Evolutionary conservation across 192 early-diverging fungal species (phyloP).

Genomic region (Rhizophagus clarus): DNA sequence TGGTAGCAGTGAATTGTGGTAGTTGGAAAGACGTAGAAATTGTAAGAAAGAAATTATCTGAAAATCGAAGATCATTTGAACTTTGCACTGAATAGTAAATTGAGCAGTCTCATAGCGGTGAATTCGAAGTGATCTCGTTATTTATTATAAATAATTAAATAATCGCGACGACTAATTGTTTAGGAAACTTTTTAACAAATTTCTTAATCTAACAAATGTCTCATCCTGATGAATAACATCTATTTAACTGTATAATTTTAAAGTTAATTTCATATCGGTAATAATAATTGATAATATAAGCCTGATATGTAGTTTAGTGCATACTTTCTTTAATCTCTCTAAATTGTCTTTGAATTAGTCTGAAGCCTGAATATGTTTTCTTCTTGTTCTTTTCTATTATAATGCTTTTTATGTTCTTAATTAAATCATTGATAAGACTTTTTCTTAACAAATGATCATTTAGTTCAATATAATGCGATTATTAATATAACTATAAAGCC

Average conservation of each 20-base stretch:
- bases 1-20: constrained; percentile 4
- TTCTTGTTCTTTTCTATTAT: neutral
- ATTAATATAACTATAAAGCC: constrained; percentile 46
- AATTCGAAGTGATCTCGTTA: too few relatives aligned
- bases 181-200: too few relatives aligned
- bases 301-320: neutral
- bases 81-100: neutral
- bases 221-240: too few relatives aligned
- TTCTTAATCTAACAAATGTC: too few relatives aligned
- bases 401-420: neutral
- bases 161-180: too few relatives aligned
- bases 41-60: neutral
- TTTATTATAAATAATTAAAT: too few relatives aligned
- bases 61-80: constrained; percentile 2
- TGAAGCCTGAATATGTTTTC: neutral
- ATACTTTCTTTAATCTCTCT: neutral
- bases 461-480: neutral
- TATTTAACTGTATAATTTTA: too few relatives aligned
- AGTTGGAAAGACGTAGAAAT: neutral
- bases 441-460: neutral
- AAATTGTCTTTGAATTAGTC: neutral
- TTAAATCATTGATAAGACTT: neutral
- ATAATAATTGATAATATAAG: too few relatives aligned
- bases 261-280: too few relatives aligned
- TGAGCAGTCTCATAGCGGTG: neutral